Evolutionary conservation across 1,284 basidiomycete genomes (phyloP), one percentile per base, ranked within the genome.

Genomic region (Ganoderma resinaceum): DNA sequence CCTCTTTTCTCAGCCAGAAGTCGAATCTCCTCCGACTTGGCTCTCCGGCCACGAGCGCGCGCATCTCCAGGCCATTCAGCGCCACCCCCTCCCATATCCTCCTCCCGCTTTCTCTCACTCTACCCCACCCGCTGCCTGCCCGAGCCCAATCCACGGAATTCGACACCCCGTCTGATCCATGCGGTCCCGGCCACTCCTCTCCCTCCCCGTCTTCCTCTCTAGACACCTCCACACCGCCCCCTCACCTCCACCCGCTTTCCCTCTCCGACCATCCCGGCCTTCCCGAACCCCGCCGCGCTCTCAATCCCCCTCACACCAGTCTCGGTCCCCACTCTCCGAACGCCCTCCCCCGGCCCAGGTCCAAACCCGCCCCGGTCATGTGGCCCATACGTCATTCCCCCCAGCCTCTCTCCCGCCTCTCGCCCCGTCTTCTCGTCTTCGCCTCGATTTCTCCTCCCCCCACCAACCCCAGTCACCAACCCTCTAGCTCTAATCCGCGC

Each of bases 131-230:
- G 14, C 66, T 59, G 29, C 42, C 62, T 49, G 16, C 11, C 55
- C 33, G 55, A 29, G 12, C 5, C 26, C 26, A 1, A 31, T 4
- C 55, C 31, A 58, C 40, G 42, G 74, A 72, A 72, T 71, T 70
- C 70, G 63, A 69, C 62, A 29, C 62, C 55, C 60, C 46, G 72
- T 76, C 75, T 76, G 75, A 76, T 76, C 68, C 75, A 76, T 72
- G 74, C 74, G 73, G 68, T 60, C 49, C 66, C 69, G 71, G 73
- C 67, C 65, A 65, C 64, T 64, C 63, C 66, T 35, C 69, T 42
- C 37, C 62, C 55, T 64, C 46, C 49, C 61, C 68, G 55, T 59
- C 66, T 63, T 66, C 68, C 53, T 38, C 61, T 26, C 63, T 63
- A 42, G 37, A 18, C 64, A 43, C 60, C 63, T 59, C 67, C 70